Evolutionary conservation across 2,329 filamentous ascomycete species (phyloP).

Genomic region (Decorospora gaudefroyi): DNA sequence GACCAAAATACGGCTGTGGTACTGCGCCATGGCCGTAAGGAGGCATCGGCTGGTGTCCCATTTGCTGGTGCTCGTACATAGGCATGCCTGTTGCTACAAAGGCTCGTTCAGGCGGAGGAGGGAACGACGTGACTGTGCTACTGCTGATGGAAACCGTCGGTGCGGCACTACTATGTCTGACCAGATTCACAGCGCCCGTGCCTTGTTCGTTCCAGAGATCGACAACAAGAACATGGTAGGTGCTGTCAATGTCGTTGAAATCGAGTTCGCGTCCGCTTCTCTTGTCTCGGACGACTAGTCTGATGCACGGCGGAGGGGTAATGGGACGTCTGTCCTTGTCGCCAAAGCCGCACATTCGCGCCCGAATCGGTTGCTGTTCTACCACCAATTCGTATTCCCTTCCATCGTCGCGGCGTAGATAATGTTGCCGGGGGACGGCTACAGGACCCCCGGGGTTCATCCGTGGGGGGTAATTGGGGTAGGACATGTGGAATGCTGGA

Average conservation of each 20-base stretch:
- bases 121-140: conserved; percentile 77
- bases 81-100: conserved; percentile 46
- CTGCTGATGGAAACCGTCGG: conserved; percentile 75
- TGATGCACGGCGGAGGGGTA: conserved; percentile 90
- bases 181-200: conserved; percentile 67
- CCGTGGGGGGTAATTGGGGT: too few relatives aligned
- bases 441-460: too few relatives aligned
- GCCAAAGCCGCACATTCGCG: conserved; percentile 98
- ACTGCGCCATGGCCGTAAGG: conserved; percentile 10
- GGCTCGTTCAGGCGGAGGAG: conserved; percentile 54
- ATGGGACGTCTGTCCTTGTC: conserved; percentile 98
- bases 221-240: conserved; percentile 70
- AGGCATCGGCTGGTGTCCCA: conserved; percentile 25
- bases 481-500: too few relatives aligned
- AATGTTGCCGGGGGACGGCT: too few relatives aligned
- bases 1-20: conserved; percentile 8
- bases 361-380: conserved; percentile 87
- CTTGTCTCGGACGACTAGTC: conserved; percentile 76
- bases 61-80: conserved; percentile 35
- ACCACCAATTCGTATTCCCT: conserved; percentile 66
- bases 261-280: conserved; percentile 79
- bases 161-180: conserved; percentile 66
- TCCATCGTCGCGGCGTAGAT: too few relatives aligned
- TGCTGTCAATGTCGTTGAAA: conserved; percentile 72
- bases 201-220: conserved; percentile 69